These are phyloP conservation scores for Gloeostereum incarnatum DNA, from an alignment of 768 basidiomycete genomes.

Conservation along the genomic window DNA sequence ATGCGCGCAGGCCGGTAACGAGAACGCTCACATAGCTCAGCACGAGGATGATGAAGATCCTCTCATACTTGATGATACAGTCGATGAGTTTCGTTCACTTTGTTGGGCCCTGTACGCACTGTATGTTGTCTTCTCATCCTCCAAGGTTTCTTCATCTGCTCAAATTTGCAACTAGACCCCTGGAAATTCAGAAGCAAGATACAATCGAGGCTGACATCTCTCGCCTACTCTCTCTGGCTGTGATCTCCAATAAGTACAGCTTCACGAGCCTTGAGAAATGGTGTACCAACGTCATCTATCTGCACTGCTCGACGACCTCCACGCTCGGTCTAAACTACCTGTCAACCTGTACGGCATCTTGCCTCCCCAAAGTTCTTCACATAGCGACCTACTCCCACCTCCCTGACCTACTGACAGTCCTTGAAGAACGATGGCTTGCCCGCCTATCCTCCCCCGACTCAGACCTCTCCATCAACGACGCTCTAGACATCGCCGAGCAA, in stretches of 20 bases:
- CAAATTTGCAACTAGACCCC: neutral
- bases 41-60: neutral
- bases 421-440: neutral
- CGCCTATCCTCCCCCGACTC: neutral
- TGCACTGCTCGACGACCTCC: neutral
- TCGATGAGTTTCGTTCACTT: neutral
- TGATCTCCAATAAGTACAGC: neutral
- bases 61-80: neutral
- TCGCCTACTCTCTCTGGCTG: neutral
- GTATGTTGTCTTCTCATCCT: neutral
- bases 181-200: neutral
- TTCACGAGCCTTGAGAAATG: neutral
- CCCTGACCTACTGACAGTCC: neutral
- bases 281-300: neutral
- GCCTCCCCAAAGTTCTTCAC: neutral
- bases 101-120: neutral
- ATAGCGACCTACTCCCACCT: neutral
- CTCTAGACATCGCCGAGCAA: neutral
- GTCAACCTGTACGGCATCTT: neutral
- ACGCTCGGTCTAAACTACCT: too few species aligned
- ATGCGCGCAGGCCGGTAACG: neutral
- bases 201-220: neutral
- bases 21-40: too few species aligned
- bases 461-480: neutral
- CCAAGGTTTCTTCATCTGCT: neutral